Evolutionary conservation across 768 basidiomycete species (phyloP), one percentile per base, ranked within the genome.

Genomic region (Boletus reticulatus): DNA sequence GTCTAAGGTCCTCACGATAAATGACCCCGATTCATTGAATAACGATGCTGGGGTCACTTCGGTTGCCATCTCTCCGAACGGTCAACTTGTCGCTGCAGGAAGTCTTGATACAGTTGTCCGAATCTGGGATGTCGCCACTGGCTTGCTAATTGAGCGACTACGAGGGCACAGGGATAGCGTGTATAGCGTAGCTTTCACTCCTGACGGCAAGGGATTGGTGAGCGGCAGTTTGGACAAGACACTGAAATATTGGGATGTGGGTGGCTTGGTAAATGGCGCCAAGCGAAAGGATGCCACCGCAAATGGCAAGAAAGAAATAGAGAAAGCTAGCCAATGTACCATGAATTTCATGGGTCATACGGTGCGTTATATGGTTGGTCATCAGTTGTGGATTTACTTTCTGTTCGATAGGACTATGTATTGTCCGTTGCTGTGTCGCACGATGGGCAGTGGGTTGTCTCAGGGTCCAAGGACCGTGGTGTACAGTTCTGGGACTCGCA

Each of bases 391-490:
- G 24, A 27, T 54, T 62, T 20, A 59, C 47, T 44, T 4, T 27
- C 48, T 43, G 45, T 29, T 37, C 17, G 3, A 36, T 61, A 85
- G 83, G 87, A 89, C 68, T 89, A 87, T 56, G 87, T 89, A 55
- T 76, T 89, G 48, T 83, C 82, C 44, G 85, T 87, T 44, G 85
- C 84, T 19, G 91, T 94, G 46, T 93, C 92, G 44, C 89, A 93
- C 59, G 95, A 98, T 71, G 92, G 92, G 57, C 85, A 91, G 61
- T 89, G 94, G 91, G 88, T 98, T 62, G 95, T 97, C 12, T 94
- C 92, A 12, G 96, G 97, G 49, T 88, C 86, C 36, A 98, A 98
- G 75, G 97, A 99, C 70, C 89, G 97, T 13, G 89, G 93, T 1
- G 94, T 99, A 52, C 92, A 95, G 70, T 94, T 96, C 69, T 93